Base-by-base conservation (phyloP, 768 basidiomycete genomes). In the Steccherinum ochraceum region DNA sequence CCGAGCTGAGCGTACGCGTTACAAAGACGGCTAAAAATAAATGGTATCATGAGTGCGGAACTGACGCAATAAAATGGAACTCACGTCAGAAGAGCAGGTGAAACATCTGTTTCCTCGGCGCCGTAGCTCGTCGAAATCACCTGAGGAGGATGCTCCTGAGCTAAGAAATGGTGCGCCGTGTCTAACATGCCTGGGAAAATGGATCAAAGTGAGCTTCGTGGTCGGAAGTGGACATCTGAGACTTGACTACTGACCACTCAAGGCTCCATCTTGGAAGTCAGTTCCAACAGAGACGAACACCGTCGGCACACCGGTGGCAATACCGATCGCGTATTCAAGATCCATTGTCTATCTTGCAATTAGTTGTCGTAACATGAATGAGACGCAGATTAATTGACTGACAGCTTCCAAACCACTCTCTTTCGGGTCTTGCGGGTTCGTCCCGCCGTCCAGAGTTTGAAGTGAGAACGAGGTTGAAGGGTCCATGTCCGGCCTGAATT, bases 51-150 rank as follows among this genome's bases (percentile, higher is more conserved):
- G 5, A 26, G 18, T 30, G 10, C 5, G 12, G 12, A 7, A 11
- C 13, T 18, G 16, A 5, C 19, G 12, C 12, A 19, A 2, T 16
- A 44, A 4, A 12, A 42, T 11, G 47, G 20, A 5, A 21, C 60
- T 24, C 24, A 63, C 62, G 55, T 50, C 2, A 60, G 62, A 5
- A 64, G 40, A 10, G 58, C 56, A 12, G 48, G 53, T 3, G 54
- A 55, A 30, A 65, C 51, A 24, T 46, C 54, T 43, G 39, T 18
- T 52, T 66, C 65, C n/a, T n/a, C n/a, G n/a, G n/a, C 85, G 3
- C 75, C 81, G 58, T 87, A 89, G 54, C 82, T 84, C 0, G 82
- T 87, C 0, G 83, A 55, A 30, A 89, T 84, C 3, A 77, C 69
- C 53, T 77, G 73, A 13, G 85, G 83, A 2, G 74, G 61, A 40